Conservation (phyloP, 2,329 filamentous ascomycete species). For the Metarhizium anisopliae region DNA sequence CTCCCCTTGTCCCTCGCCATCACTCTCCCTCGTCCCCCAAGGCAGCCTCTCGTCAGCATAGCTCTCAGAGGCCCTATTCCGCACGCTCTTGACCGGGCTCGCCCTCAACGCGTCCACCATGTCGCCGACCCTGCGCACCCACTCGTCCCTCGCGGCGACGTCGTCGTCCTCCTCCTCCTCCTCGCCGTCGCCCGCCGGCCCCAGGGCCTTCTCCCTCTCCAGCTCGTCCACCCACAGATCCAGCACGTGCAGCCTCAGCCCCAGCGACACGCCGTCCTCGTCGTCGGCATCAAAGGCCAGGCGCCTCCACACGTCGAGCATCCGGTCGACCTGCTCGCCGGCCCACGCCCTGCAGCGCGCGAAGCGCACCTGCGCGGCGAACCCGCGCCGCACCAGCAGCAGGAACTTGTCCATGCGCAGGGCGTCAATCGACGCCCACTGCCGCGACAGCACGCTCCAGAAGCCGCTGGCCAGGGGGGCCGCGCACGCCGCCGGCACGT, state of each 20-base stretch:
- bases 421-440: constrained; percentile 68
- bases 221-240: constrained; percentile 91
- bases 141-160: constrained; percentile 28
- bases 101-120: constrained; percentile 48
- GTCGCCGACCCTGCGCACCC: constrained; percentile 43
- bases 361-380: constrained; percentile 59
- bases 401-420: constrained; percentile 89
- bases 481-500: constrained; percentile 40
- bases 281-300: constrained; percentile 26
- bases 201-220: constrained; percentile 55
- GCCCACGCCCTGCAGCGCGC: constrained; percentile 24
- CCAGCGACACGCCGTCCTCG: constrained; percentile 60
- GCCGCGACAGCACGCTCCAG: constrained; percentile 60
- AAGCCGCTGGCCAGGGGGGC: constrained; percentile 51
- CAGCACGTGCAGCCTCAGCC: constrained; percentile 74
- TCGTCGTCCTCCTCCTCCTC: constrained; percentile 11
- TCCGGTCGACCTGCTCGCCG: constrained; percentile 18
- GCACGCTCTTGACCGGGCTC: constrained; percentile 62
- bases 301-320: constrained; percentile 18
- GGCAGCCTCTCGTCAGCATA: constrained; percentile 66
- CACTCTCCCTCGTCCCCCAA: constrained; percentile 33
- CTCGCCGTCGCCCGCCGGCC: constrained; percentile 9
- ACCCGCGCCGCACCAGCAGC: constrained; percentile 68
- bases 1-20: constrained; percentile 27
- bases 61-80: constrained; percentile 59